These are phyloP conservation scores for Boletellus deceptivus DNA, from an alignment of 1,284 basidiomycete genomes.

Conservation along the genomic window DNA sequence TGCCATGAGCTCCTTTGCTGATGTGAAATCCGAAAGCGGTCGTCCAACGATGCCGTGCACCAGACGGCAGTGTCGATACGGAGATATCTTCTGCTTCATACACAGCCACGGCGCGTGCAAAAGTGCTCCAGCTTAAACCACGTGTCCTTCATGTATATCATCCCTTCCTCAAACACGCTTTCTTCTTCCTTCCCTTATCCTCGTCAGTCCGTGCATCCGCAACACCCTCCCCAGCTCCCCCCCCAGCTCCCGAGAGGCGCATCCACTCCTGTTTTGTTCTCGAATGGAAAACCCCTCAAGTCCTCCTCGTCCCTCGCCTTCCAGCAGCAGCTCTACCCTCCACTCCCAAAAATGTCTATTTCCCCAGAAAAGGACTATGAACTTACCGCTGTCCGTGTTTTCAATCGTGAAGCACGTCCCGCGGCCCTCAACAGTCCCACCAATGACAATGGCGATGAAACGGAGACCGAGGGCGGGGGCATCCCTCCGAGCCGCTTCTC, in stretches of 20 bases:
- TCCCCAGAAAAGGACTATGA: slow-evolving; percentile 60
- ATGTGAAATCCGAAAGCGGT: neutral
- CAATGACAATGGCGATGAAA: slow-evolving; percentile 57
- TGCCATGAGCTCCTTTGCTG: no score
- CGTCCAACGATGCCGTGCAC: neutral
- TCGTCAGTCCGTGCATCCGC: no score
- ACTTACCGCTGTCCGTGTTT: slow-evolving; percentile 83
- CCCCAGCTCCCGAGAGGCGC: no score
- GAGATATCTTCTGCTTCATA: neutral
- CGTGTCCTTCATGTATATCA: no score
- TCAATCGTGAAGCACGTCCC: slow-evolving; percentile 80
- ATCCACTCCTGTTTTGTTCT: no score
- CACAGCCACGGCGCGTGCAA: neutral
- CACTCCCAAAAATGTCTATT: slow-evolving; percentile 92
- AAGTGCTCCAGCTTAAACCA: neutral
- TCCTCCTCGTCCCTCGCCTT: no score
- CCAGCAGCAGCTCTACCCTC: slow-evolving; percentile 49
- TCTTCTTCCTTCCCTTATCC: no score
- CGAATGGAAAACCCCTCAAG: neutral
- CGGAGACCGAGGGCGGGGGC: slow-evolving; percentile 69
- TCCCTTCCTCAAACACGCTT: neutral
- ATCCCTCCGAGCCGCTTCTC: slow-evolving; percentile 29
- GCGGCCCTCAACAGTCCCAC: slow-evolving; percentile 44
- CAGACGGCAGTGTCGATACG: neutral
- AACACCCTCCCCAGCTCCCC: neutral